A percentile compares a stretch with the other conserved stretches of the same genome.
These are phyloP conservation scores for Alectoria sarmentosa DNA, from an alignment of 495 filamentous ascomycete species.

Conservation along the genomic window DNA sequence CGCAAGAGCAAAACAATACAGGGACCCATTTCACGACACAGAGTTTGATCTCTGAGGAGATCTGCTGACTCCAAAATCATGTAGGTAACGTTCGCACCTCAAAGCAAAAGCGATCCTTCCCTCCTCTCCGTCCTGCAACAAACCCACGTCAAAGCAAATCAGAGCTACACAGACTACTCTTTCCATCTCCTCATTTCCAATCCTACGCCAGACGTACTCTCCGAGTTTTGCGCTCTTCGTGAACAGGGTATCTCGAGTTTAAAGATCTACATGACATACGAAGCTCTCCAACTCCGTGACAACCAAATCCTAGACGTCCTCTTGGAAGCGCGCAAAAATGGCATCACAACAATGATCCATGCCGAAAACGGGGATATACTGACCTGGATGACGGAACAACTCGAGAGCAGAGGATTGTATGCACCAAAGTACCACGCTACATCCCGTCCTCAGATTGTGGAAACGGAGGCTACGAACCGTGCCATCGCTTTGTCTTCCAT, in stretches of 20 bases:
- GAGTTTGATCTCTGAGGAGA: background rate
- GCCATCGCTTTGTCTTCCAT: conserved; percentile 49
- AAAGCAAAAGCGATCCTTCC: conserved; percentile 43
- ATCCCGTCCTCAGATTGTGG: conserved; percentile 46
- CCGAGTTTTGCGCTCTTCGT: conserved; percentile 36
- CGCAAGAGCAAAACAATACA: no score
- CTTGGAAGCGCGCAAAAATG: conserved; percentile 37
- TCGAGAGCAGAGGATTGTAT: conserved; percentile 37
- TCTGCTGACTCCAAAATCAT: background rate
- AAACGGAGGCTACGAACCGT: conserved; percentile 52
- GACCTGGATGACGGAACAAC: conserved; percentile 41
- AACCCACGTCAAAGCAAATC: conserved; percentile 40
- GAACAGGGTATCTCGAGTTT: conserved; percentile 48
- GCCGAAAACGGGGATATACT: conserved; percentile 54
- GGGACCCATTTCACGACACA: no score
- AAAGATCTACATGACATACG: conserved; percentile 62
- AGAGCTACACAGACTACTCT: conserved; percentile 52
- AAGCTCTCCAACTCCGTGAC: conserved; percentile 48
- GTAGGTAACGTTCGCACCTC: conserved; percentile 47
- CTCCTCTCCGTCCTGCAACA: conserved; percentile 41
- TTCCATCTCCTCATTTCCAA: conserved; percentile 55
- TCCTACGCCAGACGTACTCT: conserved; percentile 38
- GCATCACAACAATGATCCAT: conserved; percentile 55
- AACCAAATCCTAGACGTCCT: conserved; percentile 50
- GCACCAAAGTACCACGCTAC: conserved; percentile 51